Percentiles rank a stretch among this genome's conserved stretches.
Conservation (phyloP, 1,284 basidiomycete species). For the Hymenochaete sp. region DNA sequence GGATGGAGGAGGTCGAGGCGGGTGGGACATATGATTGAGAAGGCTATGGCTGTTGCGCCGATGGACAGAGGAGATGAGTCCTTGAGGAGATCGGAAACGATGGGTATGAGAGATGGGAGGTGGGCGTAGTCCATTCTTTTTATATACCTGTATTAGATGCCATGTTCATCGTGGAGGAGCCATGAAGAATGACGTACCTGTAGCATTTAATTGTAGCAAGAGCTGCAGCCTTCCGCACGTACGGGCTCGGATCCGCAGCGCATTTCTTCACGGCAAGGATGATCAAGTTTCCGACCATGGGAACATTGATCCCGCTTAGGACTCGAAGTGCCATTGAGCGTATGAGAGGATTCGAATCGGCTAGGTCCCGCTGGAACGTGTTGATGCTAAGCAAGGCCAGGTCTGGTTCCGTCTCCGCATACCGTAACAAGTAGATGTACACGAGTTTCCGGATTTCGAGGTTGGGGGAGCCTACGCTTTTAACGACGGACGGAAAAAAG, state of each 20-base stretch:
- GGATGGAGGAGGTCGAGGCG: constrained; percentile 81
- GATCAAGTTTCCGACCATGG: constrained; percentile 81
- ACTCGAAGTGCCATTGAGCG: constrained; percentile 93
- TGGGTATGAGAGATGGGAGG: constrained; percentile 63
- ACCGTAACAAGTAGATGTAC: constrained; percentile 93
- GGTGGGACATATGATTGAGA: constrained; percentile 75
- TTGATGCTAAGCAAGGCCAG: constrained; percentile 95
- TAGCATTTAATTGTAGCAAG: constrained; percentile 83
- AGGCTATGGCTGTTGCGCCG: constrained; percentile 80
- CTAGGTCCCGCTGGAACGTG: constrained; percentile 95
- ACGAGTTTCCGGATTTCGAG: constrained; percentile 95
- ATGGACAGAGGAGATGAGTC: constrained; percentile 85
- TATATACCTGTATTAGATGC: constrained; percentile 6
- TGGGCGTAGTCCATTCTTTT: constrained; percentile 67
- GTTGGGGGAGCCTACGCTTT: constrained; percentile 84
- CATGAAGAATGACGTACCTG: constrained; percentile 43
- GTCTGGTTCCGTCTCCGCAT: constrained; percentile 89
- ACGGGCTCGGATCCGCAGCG: constrained; percentile 83
- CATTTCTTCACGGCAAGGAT: constrained; percentile 88
- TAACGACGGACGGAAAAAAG: constrained; percentile 91
- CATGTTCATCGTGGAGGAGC: constrained; percentile 1
- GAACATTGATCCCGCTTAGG: constrained; percentile 83
- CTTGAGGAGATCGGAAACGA: constrained; percentile 67
- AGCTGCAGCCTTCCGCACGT: constrained; percentile 88
- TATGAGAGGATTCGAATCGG: constrained; percentile 87